A percentile compares a stretch with the other conserved stretches of the same genome.
phyloP scores from a whole-genome alignment of 768 basidiomycete genomes.

The Imleria badia region DNA sequence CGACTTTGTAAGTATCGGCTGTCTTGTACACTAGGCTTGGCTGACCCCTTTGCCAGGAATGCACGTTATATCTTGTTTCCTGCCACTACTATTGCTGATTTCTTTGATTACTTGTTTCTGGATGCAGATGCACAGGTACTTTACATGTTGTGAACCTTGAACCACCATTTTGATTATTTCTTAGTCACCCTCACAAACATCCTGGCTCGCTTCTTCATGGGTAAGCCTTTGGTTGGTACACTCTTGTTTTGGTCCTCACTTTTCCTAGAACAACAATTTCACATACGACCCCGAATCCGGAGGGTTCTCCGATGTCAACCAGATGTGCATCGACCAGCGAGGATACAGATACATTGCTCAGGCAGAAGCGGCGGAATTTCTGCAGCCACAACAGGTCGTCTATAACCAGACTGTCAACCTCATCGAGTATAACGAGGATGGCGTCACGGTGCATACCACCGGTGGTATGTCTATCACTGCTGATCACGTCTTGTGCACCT shows the following conservation, averaged over 20 bases:
- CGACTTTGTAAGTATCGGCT: conserved; percentile 27
- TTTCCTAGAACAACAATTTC: conserved; percentile 56
- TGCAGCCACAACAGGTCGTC: conserved; percentile 44
- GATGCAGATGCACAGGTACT: conserved; percentile 29
- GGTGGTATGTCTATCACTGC: conserved; percentile 44
- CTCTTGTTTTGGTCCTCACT: background rate
- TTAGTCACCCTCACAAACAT: conserved; percentile 60
- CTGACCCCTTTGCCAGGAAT: conserved; percentile 25
- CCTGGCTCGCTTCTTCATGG: conserved; percentile 62
- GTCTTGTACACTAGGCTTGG: background rate
- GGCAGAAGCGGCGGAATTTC: conserved; percentile 54
- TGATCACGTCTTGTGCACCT: conserved; percentile 63
- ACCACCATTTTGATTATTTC: conserved; percentile 33
- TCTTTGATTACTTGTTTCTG: background rate
- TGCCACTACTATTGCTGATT: conserved; percentile 1
- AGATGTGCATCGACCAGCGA: conserved; percentile 58
- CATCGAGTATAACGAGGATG: conserved; percentile 46
- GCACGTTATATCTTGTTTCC: conserved; percentile 12
- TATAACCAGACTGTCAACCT: conserved; percentile 50
- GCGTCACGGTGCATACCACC: conserved; percentile 48
- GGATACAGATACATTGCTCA: conserved; percentile 59
- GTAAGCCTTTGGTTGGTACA: conserved; percentile 30
- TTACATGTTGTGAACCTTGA: background rate
- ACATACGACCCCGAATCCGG: conserved; percentile 52
- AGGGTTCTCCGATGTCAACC: conserved; percentile 57